phyloP scores from a whole-genome alignment of 495 filamentous ascomycete genomes.

The Aspergillus haitiensis region DNA sequence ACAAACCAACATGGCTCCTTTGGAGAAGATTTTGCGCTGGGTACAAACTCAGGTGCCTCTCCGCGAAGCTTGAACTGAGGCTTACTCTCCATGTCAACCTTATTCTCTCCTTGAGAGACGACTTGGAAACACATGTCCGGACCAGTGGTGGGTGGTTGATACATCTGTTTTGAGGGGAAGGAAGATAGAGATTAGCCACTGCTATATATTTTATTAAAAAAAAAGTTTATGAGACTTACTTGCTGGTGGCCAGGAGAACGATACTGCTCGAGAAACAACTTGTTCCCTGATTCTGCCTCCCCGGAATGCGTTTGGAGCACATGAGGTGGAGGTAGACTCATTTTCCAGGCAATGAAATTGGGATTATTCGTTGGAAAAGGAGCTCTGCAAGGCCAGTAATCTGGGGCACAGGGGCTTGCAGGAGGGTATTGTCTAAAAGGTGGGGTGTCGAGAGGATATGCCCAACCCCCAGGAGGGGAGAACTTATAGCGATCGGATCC shows the following conservation, averaged over 20 bases:
- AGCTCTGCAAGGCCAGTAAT: too few species aligned
- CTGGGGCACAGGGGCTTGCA: too few species aligned
- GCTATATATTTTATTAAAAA: not conserved
- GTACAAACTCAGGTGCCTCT: constrained; percentile 30
- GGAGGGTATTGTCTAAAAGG: too few species aligned
- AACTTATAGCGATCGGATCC: not conserved
- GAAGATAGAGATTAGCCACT: not conserved
- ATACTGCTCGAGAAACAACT: constrained; percentile 22
- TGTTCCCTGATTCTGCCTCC: constrained; percentile 10
- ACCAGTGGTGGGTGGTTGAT: constrained; percentile 4
- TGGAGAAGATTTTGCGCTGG: constrained; percentile 4
- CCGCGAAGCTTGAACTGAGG: constrained; percentile 18
- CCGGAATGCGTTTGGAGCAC: not conserved
- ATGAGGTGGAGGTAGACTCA: not conserved
- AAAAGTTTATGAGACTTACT: constrained; percentile 12
- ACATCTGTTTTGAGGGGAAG: not conserved
- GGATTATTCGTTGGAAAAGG: too few species aligned
- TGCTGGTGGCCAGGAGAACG: constrained; percentile 22
- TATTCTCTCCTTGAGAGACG: not conserved
- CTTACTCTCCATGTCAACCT: not conserved
- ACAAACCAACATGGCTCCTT: constrained; percentile 18
- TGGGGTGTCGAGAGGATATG: not conserved
- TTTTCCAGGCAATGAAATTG: not conserved
- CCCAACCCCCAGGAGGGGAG: not conserved
- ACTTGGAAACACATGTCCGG: not conserved